Evolutionary conservation across 352 stramenopile genomes (phyloP).

Genomic region (Hyaloperonospora brassicae): DNA sequence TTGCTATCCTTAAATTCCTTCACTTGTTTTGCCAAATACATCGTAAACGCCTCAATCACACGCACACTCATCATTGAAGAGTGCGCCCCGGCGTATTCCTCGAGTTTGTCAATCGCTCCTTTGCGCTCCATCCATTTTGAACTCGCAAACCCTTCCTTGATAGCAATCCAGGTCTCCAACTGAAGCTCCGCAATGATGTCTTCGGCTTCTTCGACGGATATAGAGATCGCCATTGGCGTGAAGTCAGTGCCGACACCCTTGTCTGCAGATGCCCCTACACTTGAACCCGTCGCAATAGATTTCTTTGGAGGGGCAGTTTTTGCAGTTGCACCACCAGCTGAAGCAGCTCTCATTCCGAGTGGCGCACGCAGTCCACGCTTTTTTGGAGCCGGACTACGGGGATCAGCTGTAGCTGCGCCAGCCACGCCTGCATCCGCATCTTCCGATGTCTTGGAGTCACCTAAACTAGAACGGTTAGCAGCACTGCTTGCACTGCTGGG

Average conservation of each 20-base stretch:
- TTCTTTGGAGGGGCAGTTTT: conserved; percentile 30
- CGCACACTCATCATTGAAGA: conserved; percentile 44
- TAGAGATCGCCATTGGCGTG: conserved; percentile 48
- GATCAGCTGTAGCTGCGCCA: conserved; percentile 8
- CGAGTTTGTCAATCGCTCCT: conserved; percentile 57
- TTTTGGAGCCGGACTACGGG: conserved; percentile 22
- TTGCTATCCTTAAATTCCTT: conserved; percentile 88
- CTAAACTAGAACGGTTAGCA: conserved; percentile 22
- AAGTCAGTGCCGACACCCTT: conserved; percentile 42
- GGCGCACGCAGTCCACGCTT: conserved; percentile 50
- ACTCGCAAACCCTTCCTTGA: conserved; percentile 56
- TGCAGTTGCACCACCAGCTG: conserved; percentile 11
- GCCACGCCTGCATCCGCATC: conserved; percentile 29
- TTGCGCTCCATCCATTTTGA: conserved; percentile 82
- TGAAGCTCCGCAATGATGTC: conserved; percentile 42
- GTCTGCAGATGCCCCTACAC: conserved; percentile 8
- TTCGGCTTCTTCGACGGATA: conserved; percentile 64
- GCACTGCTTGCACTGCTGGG: conserved; percentile 24
- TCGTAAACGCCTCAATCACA: conserved; percentile 64
- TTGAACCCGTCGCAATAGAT: conserved; percentile 10
- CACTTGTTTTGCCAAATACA: conserved; percentile 66
- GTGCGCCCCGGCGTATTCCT: conserved; percentile 49
- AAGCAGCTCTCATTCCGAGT: conserved; percentile 36
- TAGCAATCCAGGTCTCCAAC: conserved; percentile 49
- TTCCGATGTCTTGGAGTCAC: conserved; percentile 12